Evolutionary conservation across 352 stramenopile genomes (phyloP).

Genomic region (Pythium biforme): DNA sequence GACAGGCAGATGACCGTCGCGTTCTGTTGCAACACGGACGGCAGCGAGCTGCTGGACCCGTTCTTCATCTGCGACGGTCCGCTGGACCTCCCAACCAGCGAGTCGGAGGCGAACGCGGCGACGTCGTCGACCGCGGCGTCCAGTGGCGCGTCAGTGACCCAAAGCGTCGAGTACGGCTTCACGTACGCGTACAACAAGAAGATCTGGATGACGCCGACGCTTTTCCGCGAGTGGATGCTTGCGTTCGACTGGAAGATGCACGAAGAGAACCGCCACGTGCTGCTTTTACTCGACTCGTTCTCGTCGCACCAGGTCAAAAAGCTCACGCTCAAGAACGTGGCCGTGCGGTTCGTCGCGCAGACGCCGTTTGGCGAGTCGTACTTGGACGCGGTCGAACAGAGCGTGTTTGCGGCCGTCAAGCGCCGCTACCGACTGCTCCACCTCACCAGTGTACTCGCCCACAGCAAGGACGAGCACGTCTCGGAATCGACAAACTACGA

Average conservation of each 20-base stretch:
- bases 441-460: slow-evolving; percentile 44
- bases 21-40: slow-evolving; percentile 65
- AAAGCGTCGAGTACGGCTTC: slow-evolving; percentile 34
- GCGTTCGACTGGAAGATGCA: slow-evolving; percentile 79
- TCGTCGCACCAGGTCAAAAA: slow-evolving; percentile 60
- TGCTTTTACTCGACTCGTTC: slow-evolving; percentile 64
- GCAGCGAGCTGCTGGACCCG: slow-evolving; percentile 63
- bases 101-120: neutral
- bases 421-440: slow-evolving; percentile 54
- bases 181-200: slow-evolving; percentile 73
- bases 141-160: neutral
- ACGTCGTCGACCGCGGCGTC: slow-evolving; percentile 1
- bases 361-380: slow-evolving; percentile 40
- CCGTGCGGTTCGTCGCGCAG: slow-evolving; percentile 44
- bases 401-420: slow-evolving; percentile 50
- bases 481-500: slow-evolving; percentile 35
- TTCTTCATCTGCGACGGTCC: slow-evolving; percentile 57
- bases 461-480: slow-evolving; percentile 12
- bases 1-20: slow-evolving; percentile 52
- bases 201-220: slow-evolving; percentile 66
- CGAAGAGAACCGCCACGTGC: slow-evolving; percentile 61
- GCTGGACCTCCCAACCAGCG: slow-evolving; percentile 21
- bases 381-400: slow-evolving; percentile 40
- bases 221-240: slow-evolving; percentile 78
- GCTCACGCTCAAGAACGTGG: slow-evolving; percentile 61